phyloP scores from a whole-genome alignment of 148 eudicot species.

The Persicaria maculosa region DNA sequence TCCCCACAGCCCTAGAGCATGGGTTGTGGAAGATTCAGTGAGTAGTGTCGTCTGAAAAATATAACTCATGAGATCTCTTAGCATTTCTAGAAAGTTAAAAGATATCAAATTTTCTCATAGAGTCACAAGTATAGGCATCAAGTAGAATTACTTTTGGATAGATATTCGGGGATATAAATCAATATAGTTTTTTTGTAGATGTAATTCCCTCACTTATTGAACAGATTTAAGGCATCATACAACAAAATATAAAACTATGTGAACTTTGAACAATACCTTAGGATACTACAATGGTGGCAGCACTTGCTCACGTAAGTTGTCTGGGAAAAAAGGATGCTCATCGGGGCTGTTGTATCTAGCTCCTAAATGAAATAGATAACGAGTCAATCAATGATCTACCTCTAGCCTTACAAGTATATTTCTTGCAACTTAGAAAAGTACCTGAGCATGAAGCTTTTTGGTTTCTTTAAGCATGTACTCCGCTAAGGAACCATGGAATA shows the following conservation, averaged over 20 bases:
- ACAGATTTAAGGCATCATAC: too few relatives aligned
- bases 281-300: constrained; percentile 83
- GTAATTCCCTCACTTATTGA: too few relatives aligned
- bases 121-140: too few relatives aligned
- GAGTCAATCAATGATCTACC: neutral
- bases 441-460: constrained; percentile 86
- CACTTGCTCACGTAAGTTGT: constrained; percentile 64
- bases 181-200: too few relatives aligned
- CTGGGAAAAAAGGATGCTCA: constrained; percentile 91
- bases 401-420: neutral
- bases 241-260: neutral
- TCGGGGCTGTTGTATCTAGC: constrained; percentile 88
- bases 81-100: neutral
- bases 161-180: too few relatives aligned
- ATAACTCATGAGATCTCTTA: neutral
- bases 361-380: constrained; percentile 27
- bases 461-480: constrained; percentile 81
- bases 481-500: constrained; percentile 64
- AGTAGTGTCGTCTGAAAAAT: neutral
- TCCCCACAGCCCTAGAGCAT: too few relatives aligned
- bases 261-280: constrained; percentile 35
- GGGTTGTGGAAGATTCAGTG: too few relatives aligned
- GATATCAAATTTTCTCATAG: too few relatives aligned
- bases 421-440: constrained; percentile 16
- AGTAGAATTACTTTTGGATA: too few relatives aligned